Evolutionary conservation across 2,329 filamentous ascomycete genomes (phyloP).

Genomic region (Rhinocladiella mackenziei): DNA sequence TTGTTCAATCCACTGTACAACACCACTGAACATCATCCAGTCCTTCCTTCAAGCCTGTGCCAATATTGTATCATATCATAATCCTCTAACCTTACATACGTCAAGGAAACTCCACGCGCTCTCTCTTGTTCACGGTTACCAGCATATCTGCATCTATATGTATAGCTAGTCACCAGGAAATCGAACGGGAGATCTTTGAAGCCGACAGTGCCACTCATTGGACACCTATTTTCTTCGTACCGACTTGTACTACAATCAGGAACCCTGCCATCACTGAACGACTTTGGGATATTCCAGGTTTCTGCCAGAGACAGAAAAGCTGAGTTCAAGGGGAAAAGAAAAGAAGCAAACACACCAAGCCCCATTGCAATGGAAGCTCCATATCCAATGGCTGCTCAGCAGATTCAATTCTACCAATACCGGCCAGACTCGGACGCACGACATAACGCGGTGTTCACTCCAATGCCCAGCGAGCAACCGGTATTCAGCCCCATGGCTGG

Average conservation of each 20-base stretch:
- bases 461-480: conserved; percentile 54
- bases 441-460: conserved; percentile 70
- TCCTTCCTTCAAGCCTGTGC: conserved; percentile 30
- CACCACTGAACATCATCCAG: conserved; percentile 30
- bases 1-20: conserved; percentile 30
- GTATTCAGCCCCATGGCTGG: conserved; percentile 41
- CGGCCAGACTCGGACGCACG: conserved; percentile 70
- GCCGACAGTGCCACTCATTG: conserved; percentile 23
- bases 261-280: conserved; percentile 5
- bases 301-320: conserved; percentile 9
- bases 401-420: conserved; percentile 79
- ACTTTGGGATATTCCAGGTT: neutral
- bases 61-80: conserved; percentile 26
- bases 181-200: conserved; percentile 12
- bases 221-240: conserved; percentile 22
- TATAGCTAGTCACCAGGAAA: conserved; percentile 17
- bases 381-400: conserved; percentile 28
- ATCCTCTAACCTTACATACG: conserved; percentile 14
- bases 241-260: conserved; percentile 21
- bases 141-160: conserved; percentile 25
- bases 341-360: conserved; percentile 3
- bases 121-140: conserved; percentile 18
- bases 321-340: conserved; percentile 3
- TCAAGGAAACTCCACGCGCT: conserved; percentile 8
- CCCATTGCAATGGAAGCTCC: conserved; percentile 22